A percentile compares a stretch with the other conserved stretches of the same genome.
phyloP scores from a whole-genome alignment of 1,284 basidiomycete genomes.

The Golubevia sp. region DNA sequence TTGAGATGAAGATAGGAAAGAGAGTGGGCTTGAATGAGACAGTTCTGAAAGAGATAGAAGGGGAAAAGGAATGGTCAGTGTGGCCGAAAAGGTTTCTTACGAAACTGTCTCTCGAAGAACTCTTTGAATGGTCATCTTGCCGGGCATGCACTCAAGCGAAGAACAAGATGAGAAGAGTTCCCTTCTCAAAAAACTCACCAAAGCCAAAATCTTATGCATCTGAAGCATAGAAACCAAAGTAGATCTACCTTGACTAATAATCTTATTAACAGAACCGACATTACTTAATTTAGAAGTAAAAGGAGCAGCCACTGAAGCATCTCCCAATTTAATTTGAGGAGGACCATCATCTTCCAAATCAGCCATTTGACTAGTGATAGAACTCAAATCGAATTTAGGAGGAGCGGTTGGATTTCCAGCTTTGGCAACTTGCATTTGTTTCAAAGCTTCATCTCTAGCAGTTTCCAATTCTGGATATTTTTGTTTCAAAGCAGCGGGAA shows the following conservation, averaged over 20 bases:
- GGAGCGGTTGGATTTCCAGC: conserved; percentile 35
- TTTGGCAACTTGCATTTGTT: conserved; percentile 34
- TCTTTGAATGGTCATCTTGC: too few relatives aligned
- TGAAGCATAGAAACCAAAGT: conserved; percentile 58
- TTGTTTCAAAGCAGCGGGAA: conserved; percentile 43
- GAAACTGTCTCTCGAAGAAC: too few relatives aligned
- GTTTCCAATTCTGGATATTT: conserved; percentile 54
- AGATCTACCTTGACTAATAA: conserved; percentile 57
- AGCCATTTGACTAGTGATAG: conserved; percentile 49
- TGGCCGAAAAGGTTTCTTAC: not conserved
- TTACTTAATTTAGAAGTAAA: conserved; percentile 55
- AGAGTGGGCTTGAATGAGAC: conserved; percentile 56
- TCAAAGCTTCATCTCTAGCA: conserved; percentile 48
- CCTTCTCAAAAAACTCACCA: too few relatives aligned
- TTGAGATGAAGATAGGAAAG: conserved; percentile 52
- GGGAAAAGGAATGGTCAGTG: too few relatives aligned
- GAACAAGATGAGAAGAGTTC: too few relatives aligned
- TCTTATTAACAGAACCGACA: conserved; percentile 40
- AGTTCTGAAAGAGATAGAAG: conserved; percentile 21
- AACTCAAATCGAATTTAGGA: conserved; percentile 52
- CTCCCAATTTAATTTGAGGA: conserved; percentile 59
- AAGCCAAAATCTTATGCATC: conserved; percentile 61
- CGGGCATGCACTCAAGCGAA: too few relatives aligned
- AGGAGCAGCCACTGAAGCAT: conserved; percentile 57
- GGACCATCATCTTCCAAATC: conserved; percentile 56